Base-by-base conservation (phyloP, 257 asterid genomes). In the Penstemon newberryi region DNA sequence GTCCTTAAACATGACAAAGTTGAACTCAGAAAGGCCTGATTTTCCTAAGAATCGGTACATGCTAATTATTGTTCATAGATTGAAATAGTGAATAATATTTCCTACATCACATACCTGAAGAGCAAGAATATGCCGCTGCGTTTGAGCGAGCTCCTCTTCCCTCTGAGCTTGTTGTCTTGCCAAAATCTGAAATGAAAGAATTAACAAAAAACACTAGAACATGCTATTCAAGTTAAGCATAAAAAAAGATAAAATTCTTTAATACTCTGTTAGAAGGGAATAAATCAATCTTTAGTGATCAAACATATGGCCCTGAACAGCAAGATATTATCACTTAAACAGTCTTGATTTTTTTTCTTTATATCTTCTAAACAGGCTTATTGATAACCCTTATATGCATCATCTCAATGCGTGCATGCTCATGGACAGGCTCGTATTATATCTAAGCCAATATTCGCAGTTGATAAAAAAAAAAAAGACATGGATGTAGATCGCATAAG, bases 81-180 rank as follows among this genome's bases (percentile, higher is more conserved):
- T 58, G 15, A 71, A 57, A 47, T 56, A 66, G 43, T 46, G 54
- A 53, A 67, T 60, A 73, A 63, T 73, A 36, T 70, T 63, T 73
- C 52, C 65, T 6, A 46, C 5, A 79, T 25, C 69, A 70, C 88
- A 66, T 84, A 83, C 96, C 78, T 94, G 99, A 76, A 94, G 93
- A 58, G 91, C 99, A 70, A 94, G 96, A 84, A 94, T 94, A 79
- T 94, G 98, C 53, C 98, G 85, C 74, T 94, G 99, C 3, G 98
- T 89, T 63, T 94, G 99, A 64, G 93, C 75, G 75, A 94, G 99
- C 87, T 94, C 99, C 74, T 94, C 99, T 79, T 94, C 99, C 82
- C 99, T 81, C 79, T 94, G 99, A 70, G 99, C 99, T 82, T 94
- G 99, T 74, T 94, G 99, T 73, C 99, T 89, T 45, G 98, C 99